These are phyloP conservation scores for Clathrospora elynae DNA, from an alignment of 2,329 filamentous ascomycete genomes.

Conservation along the genomic window DNA sequence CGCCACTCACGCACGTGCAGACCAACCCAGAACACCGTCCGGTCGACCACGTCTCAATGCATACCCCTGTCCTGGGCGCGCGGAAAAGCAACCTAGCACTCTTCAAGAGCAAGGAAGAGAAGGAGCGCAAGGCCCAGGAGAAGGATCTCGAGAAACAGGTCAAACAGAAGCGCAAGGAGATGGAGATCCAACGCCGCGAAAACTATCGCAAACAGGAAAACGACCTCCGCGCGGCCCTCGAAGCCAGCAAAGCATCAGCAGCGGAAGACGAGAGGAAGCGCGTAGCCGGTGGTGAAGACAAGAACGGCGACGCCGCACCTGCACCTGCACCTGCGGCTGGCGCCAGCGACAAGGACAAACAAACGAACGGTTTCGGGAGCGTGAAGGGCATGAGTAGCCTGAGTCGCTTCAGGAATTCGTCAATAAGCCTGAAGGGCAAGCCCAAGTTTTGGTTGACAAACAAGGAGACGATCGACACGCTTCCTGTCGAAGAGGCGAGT, in stretches of 20 bases:
- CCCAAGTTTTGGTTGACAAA: conserved; percentile 68
- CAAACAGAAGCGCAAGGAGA: conserved; percentile 56
- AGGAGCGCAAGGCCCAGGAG: conserved; percentile 62
- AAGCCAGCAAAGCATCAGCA: conserved; percentile 68
- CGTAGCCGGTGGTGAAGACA: conserved; percentile 19
- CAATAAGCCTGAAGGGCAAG: conserved; percentile 79
- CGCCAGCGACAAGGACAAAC: conserved; percentile 14
- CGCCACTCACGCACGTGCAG: conserved; percentile 47
- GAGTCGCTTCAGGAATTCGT: conserved; percentile 70
- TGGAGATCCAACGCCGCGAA: conserved; percentile 59
- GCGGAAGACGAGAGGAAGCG: conserved; percentile 52
- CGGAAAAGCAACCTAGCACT: conserved; percentile 42
- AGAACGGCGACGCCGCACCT: conserved; percentile 8
- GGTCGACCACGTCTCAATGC: conserved; percentile 42
- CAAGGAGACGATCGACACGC: conserved; percentile 38
- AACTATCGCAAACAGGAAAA: conserved; percentile 64
- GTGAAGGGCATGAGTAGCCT: conserved; percentile 52
- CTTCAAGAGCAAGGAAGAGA: conserved; percentile 69
- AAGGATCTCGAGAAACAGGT: conserved; percentile 57
- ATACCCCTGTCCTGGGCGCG: conserved; percentile 42
- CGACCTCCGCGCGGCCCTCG: conserved; percentile 67
- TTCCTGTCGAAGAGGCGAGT: conserved; percentile 24
- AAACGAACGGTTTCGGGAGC: conserved; percentile 48
- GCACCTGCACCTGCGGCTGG: conserved; percentile 2
- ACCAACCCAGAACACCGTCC: conserved; percentile 34